Evolutionary conservation across 148 eudicot genomes (phyloP).

Genomic region (Arbutus unedo): DNA sequence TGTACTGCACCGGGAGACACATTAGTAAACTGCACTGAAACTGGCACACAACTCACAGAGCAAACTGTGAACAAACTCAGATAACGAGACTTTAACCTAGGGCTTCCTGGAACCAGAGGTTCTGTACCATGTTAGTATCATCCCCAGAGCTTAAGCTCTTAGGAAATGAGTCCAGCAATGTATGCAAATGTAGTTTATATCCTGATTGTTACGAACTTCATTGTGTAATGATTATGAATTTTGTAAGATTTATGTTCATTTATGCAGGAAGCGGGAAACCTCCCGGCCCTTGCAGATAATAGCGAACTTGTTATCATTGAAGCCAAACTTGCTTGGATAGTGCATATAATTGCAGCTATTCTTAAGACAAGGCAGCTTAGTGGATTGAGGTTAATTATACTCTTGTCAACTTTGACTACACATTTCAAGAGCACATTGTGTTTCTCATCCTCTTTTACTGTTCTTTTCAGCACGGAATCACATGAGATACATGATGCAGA

Average conservation of each 20-base stretch:
- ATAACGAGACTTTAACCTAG: neutral
- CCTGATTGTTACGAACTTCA: neutral
- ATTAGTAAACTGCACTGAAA: neutral
- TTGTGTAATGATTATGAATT: neutral
- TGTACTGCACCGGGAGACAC: neutral
- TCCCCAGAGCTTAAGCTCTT: neutral
- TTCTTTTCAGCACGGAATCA: slow-evolving; percentile 58
- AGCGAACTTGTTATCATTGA: slow-evolving; percentile 55
- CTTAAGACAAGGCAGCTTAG: slow-evolving; percentile 54
- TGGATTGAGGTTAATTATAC: slow-evolving; percentile 50
- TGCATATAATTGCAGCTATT: slow-evolving; percentile 78
- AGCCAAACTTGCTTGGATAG: slow-evolving; percentile 90
- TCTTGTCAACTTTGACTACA: neutral
- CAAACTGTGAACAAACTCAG: neutral
- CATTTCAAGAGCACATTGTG: neutral
- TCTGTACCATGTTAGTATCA: neutral
- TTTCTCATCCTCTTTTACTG: neutral
- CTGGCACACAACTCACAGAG: neutral
- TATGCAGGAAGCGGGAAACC: slow-evolving; percentile 61
- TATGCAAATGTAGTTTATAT: neutral
- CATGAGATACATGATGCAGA: slow-evolving; percentile 90
- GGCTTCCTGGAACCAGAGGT: slow-evolving; percentile 5
- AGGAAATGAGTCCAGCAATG: neutral
- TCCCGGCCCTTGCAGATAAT: slow-evolving; percentile 41
- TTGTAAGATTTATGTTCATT: neutral